Percentiles rank a stretch among this genome's conserved stretches.
These are phyloP conservation scores for Aspergillus calidoustus DNA, from an alignment of 2,329 filamentous ascomycete species.

Conservation along the genomic window DNA sequence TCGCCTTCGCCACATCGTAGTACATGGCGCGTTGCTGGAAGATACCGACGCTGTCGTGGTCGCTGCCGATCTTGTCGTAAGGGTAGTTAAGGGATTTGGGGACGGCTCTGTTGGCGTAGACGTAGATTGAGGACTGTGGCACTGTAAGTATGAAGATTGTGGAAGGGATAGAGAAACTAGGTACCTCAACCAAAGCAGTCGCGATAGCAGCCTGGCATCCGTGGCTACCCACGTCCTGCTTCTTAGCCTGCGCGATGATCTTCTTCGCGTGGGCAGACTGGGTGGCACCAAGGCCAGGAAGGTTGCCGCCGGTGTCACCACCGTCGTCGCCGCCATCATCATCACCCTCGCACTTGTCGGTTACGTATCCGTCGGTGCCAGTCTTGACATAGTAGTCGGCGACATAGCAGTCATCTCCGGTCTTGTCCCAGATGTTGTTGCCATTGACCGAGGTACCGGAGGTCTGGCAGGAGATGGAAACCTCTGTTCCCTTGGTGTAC, in stretches of 20 bases:
- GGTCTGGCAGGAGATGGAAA: background rate
- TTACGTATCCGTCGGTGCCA: background rate
- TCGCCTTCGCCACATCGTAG: slow-evolving; percentile 7
- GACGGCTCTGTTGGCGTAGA: background rate
- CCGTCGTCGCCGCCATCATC: background rate
- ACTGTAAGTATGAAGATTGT: too few relatives aligned
- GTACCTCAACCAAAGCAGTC: slow-evolving; percentile 28
- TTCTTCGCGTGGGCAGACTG: slow-evolving; percentile 26
- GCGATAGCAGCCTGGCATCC: slow-evolving; percentile 29
- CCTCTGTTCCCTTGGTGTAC: background rate
- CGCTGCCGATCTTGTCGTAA: slow-evolving; percentile 26
- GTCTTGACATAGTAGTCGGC: background rate
- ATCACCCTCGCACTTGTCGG: slow-evolving; percentile 7
- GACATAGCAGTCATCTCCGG: background rate
- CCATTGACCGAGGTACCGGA: background rate
- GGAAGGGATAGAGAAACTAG: too few relatives aligned
- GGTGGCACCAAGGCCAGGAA: slow-evolving; percentile 24
- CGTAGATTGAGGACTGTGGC: background rate
- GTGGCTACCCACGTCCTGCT: slow-evolving; percentile 22
- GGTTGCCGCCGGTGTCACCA: slow-evolving; percentile 7
- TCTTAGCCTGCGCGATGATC: slow-evolving; percentile 27
- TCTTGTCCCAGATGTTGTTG: slow-evolving; percentile 4
- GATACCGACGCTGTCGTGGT: slow-evolving; percentile 31
- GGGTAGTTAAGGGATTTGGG: slow-evolving; percentile 27
- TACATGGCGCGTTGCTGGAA: slow-evolving; percentile 30